Percentiles rank a stretch among this genome's conserved stretches.
These are phyloP conservation scores for Penicillium sp. DNA, from an alignment of 2,329 filamentous ascomycete genomes.

Conservation along the genomic window DNA sequence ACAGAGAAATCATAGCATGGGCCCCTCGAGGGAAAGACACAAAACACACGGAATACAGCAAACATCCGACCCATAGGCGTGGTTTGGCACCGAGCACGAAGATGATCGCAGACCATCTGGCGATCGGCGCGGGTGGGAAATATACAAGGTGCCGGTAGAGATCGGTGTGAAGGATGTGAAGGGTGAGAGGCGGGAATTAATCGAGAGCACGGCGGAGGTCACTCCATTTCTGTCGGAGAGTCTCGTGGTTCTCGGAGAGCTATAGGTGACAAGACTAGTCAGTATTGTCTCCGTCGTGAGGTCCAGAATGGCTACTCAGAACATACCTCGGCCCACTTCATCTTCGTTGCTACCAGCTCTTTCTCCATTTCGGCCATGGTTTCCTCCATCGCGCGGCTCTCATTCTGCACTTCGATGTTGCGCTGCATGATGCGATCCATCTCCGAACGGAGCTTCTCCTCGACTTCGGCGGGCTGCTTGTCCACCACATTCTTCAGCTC, in stretches of 20 bases:
- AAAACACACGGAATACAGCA: slow-evolving; percentile 3
- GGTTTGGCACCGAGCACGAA: slow-evolving; percentile 5
- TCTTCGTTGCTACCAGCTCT: slow-evolving; percentile 86
- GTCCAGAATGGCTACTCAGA: background rate
- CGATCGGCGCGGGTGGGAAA: slow-evolving; percentile 13
- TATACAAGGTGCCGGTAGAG: slow-evolving; percentile 24
- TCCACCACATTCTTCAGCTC: slow-evolving; percentile 86
- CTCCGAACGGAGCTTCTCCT: slow-evolving; percentile 74
- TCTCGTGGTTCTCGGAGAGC: slow-evolving; percentile 68
- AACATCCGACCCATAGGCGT: slow-evolving; percentile 17
- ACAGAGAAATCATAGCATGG: slow-evolving; percentile 9
- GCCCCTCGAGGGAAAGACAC: background rate
- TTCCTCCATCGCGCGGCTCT: slow-evolving; percentile 84
- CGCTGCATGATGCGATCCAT: slow-evolving; percentile 89
- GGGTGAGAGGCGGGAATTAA: slow-evolving; percentile 17
- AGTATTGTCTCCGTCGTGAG: background rate
- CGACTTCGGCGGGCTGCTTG: slow-evolving; percentile 83
- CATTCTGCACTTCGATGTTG: slow-evolving; percentile 89
- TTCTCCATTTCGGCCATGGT: slow-evolving; percentile 89
- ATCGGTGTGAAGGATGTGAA: too few species aligned
- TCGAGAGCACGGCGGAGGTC: slow-evolving; percentile 63
- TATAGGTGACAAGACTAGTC: slow-evolving; percentile 37
- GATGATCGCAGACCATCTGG: slow-evolving; percentile 22
- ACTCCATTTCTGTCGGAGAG: slow-evolving; percentile 71
- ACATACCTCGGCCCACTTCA: slow-evolving; percentile 89